phyloP scores from a whole-genome alignment of 495 filamentous ascomycete species.

The Pseudomonodictys pantanalensis region DNA sequence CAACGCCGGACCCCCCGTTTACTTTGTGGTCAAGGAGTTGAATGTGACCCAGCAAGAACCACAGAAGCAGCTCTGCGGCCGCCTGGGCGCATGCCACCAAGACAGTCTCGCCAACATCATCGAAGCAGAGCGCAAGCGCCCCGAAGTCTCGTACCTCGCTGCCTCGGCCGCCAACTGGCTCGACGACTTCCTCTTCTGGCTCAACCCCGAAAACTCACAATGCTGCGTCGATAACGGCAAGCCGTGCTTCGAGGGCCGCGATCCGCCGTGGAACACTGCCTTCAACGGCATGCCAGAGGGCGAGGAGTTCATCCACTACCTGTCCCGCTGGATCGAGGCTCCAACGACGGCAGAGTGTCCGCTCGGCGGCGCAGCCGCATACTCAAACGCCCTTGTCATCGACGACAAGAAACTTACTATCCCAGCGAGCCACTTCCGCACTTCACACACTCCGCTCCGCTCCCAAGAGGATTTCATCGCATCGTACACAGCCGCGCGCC shows the following conservation, averaged over 20 bases:
- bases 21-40: constrained; percentile 83
- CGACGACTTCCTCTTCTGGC: constrained; percentile 94
- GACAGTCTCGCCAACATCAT: constrained; percentile 82
- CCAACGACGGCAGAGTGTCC: constrained; percentile 82
- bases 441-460: constrained; percentile 77
- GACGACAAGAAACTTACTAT: constrained; percentile 63
- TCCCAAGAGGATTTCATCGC: constrained; percentile 92
- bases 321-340: constrained; percentile 73
- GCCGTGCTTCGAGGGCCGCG: constrained; percentile 72
- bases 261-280: constrained; percentile 81
- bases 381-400: constrained; percentile 79
- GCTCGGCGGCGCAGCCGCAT: constrained; percentile 81
- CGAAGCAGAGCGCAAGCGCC: constrained; percentile 86
- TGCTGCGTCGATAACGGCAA: constrained; percentile 67
- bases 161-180: constrained; percentile 93
- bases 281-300: constrained; percentile 90
- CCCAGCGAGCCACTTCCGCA: constrained; percentile 84
- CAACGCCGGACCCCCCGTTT: constrained; percentile 86
- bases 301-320: constrained; percentile 80
- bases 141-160: constrained; percentile 86
- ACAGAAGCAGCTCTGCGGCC: constrained; percentile 85
- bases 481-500: constrained; percentile 82
- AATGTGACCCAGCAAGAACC: constrained; percentile 69
- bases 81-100: constrained; percentile 81
- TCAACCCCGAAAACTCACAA: constrained; percentile 76